Base-by-base conservation (phyloP, 2,329 filamentous ascomycete genomes). In the Aureobasidium leucospermi region DNA sequence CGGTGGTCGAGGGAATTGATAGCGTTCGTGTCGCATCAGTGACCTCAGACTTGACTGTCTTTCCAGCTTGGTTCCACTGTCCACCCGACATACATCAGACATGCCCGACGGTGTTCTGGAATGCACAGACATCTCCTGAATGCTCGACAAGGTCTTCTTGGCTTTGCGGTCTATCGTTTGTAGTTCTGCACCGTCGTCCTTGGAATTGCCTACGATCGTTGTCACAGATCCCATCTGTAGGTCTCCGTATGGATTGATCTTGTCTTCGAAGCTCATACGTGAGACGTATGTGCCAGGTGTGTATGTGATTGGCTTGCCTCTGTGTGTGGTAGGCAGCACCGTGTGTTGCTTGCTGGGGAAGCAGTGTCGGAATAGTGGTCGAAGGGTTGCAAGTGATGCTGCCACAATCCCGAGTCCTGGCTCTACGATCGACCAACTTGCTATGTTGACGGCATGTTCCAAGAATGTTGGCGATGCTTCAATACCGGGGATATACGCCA, bases 341-440 rank as follows among this genome's bases (percentile, higher is more conserved):
- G 43, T 43, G n/a, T 32, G 39, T 9, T 43, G 53, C 29, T 28
- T 49, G 10, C 36, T 36, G 5, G 55, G 45, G 31, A 58, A 58
- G 15, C 45, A 58, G 28, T 58, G n/a, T 4, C n/a, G 9, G 58
- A 60, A 32, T 6, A 74, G 61, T 1, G 71, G 69, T n/a, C 71
- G 66, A 10, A 72, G 62, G 1, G 71, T 68, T 1, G 69, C 67
- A 4, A 70, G 58, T 6, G 68, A 70, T 4, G 69, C 67, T 32
- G 71, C 71, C 6, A 65, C 63, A 5, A 72, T 69, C 15, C 69
- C 70, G 2, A 73, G 61, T n/a, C 70, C 70, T 29, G 66, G 66
- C 59, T 74, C 71, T 16, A 68, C 60, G 36, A 66, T 65, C 1
- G 66, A 68, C 65, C 67, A 69, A 34, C 70, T 66, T 32, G 65